Base-by-base conservation (phyloP, 331 rosid species). In the Ulmus americana region DNA sequence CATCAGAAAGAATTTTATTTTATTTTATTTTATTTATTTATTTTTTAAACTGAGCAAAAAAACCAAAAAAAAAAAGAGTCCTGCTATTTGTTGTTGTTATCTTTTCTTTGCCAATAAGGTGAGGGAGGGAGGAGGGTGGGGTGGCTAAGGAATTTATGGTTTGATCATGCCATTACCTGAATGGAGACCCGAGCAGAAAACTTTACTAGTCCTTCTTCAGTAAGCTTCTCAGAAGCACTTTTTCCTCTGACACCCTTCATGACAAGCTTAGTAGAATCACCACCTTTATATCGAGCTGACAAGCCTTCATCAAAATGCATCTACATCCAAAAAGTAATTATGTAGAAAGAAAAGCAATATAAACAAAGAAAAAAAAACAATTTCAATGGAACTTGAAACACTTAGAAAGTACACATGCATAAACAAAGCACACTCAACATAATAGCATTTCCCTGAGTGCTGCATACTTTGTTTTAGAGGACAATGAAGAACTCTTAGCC, bases 221-320 rank as follows among this genome's bases (percentile, higher is more conserved):
- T 80, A 47, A 92, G 96, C 82, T 86, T 91, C 84, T 75, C 89
- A 45, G 81, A 79, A 63, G 97, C 96, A 80, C 63, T 80, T 74
- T 77, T 92, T 60, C 94, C 95, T 78, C 95, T 85, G 44, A 74
- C 68, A 57, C 96, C 88, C 75, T 82, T 92, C 6, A 87, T 83
- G 55, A 86, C 90, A 77, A 82, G 84, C 80, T 89, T 92, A 52
- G 94, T 85, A 77, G 90, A 78, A 71, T 86, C 95, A 47, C 83
- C 90, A 61, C 97, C 90, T 80, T 80, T 92, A 73, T 75, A 68
- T 53, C 98, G 89, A 59, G 87, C 98, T 55, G 98, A 92, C 71
- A 92, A 67, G 4, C 86, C 97, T 79, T 92, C 98, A 67, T 92
- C 97, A 76, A 92, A 92, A 71, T 92, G 98, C 84, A 85, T 88